Evolutionary conservation across 768 basidiomycete genomes (phyloP).

Genomic region (Naganishia onofrii): DNA sequence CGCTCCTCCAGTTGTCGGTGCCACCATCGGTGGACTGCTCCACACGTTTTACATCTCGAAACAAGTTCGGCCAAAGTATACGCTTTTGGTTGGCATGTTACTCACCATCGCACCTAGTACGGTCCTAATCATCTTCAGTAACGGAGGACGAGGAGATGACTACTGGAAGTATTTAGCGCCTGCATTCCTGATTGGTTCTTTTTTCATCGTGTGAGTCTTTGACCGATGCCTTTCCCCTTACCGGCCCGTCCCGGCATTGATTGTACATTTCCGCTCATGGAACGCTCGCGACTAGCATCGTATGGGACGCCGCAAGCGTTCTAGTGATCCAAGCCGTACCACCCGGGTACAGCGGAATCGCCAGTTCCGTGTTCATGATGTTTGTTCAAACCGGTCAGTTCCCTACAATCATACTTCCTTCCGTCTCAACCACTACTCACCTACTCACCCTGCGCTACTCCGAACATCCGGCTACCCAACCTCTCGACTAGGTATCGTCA

Average conservation of each 20-base stretch:
- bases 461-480: too few relatives aligned
- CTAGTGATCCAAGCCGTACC: background rate
- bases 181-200: background rate
- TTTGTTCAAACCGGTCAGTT: background rate
- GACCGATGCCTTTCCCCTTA: too few relatives aligned
- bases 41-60: background rate
- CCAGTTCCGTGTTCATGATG: background rate
- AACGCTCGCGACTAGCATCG: too few relatives aligned
- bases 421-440: too few relatives aligned
- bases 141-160: background rate
- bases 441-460: too few relatives aligned
- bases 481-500: background rate
- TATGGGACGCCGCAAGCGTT: background rate
- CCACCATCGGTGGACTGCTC: background rate
- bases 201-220: background rate
- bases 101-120: background rate
- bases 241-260: too few relatives aligned
- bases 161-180: background rate
- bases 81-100: background rate
- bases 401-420: background rate
- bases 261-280: too few relatives aligned
- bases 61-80: background rate
- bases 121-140: background rate
- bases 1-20: background rate
- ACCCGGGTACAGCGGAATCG: background rate